Base-by-base conservation (phyloP, 805 yeast genomes). In the Candida rishiriensis region DNA sequence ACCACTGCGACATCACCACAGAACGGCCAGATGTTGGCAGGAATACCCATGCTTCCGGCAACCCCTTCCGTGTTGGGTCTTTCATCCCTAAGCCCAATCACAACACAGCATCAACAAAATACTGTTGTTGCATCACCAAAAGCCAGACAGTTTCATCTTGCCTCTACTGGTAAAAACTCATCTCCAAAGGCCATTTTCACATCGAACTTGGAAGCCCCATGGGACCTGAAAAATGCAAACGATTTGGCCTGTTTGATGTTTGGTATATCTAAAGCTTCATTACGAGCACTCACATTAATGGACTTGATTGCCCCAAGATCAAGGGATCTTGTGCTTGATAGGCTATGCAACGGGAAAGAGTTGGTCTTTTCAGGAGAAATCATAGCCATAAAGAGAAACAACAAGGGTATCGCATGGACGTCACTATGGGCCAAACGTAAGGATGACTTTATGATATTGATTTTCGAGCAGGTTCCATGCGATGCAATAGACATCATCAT, bases 341-440 rank as follows among this genome's bases (percentile, higher is more conserved):
- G 80, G 56, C 65, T 84, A 44, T 61, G 65, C 38, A 60, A 62
- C 60, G 62, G 49, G 38, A 61, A 55, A 26, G 76, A 76, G 46
- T 73, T 82, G 40, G 77, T 83, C 0, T 85, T 85, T 57, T 77
- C 89, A 1, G 97, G 97, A 46, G 93, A 87, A 55, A 80, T 89
- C 39, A 80, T 88, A 11, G 96, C 95, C 10, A 84, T 89, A 38
- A 70, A 77, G 34, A 75, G 88, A 52, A 79, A 83, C 12, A 85
- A 85, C 14, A 75, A 74, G 39, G 75, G 75, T 28, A 68, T 76
- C 46, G 85, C 90, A 1, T 83, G 95, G 85, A 89, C 96, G 10
- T 85, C 96, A 0, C 64, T 90, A 44, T 91, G 97, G 97, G 95
- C 93, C 0, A 89, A 89, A 55, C 70, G 79, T 46, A 80, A 82